Conservation (phyloP, 164 flowering plant genomes). For the Magnolia sinica region DNA sequence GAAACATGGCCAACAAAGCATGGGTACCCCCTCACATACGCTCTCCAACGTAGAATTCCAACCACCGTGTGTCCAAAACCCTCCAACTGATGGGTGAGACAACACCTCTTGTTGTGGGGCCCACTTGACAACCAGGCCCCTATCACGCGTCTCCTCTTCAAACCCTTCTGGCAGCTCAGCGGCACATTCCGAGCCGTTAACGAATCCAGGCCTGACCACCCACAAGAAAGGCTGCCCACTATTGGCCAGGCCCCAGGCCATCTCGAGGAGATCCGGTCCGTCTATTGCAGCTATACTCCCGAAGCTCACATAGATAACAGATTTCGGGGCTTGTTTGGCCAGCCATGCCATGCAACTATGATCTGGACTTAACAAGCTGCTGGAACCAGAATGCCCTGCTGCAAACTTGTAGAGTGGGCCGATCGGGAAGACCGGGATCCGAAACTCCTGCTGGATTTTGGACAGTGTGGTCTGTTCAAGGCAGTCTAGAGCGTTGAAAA, state of each 20-base stretch:
- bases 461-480: conserved; percentile 20
- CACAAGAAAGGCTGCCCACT: conserved; percentile 40
- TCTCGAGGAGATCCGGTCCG: conserved; percentile 21
- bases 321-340: conserved; percentile 26
- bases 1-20: conserved; percentile 18
- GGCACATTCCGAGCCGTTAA: conserved; percentile 13
- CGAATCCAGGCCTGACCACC: conserved; percentile 36
- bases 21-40: conserved; percentile 10
- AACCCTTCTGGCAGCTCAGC: conserved; percentile 23
- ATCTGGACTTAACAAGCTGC: conserved; percentile 29
- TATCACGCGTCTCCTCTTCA: conserved; percentile 9
- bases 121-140: conserved; percentile 45
- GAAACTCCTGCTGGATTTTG: conserved; percentile 5
- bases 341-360: conserved; percentile 36
- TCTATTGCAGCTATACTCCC: conserved; percentile 34
- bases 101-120: conserved; percentile 58
- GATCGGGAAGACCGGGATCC: conserved; percentile 26
- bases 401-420: conserved; percentile 35
- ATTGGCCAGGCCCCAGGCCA: conserved; percentile 37
- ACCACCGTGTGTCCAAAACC: conserved; percentile 48
- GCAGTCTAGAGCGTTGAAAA: conserved; percentile 29
- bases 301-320: conserved; percentile 43
- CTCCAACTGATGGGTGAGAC: conserved; percentile 51
- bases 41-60: conserved; percentile 23
- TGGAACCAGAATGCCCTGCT: conserved; percentile 4